A percentile compares a stretch with the other conserved stretches of the same genome.
These are phyloP conservation scores for Fusarium burgessii DNA, from an alignment of 2,329 filamentous ascomycete species.

Conservation along the genomic window DNA sequence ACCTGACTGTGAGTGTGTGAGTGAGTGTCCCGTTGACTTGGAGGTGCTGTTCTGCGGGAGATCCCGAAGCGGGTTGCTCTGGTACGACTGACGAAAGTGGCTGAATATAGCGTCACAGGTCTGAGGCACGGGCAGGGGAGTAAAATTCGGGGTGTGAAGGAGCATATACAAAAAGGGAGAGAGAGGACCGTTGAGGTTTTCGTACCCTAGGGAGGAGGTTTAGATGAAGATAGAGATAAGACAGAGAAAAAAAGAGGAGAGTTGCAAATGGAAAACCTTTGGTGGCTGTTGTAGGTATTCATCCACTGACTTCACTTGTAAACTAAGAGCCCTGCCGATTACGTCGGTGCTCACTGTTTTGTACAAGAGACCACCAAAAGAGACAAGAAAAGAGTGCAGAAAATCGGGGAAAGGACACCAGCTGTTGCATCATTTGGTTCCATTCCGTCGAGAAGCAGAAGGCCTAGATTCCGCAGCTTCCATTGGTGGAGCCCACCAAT, in stretches of 20 bases:
- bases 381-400: slow-evolving; percentile 22
- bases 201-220: neutral
- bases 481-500: slow-evolving; percentile 29
- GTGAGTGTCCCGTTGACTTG: neutral
- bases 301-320: slow-evolving; percentile 1
- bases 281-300: neutral
- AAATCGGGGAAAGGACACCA: slow-evolving; percentile 26
- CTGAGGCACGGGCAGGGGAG: slow-evolving; percentile 28
- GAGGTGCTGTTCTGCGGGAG: slow-evolving; percentile 41
- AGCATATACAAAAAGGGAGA: neutral
- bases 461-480: slow-evolving; percentile 40
- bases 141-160: slow-evolving; percentile 23
- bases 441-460: slow-evolving; percentile 31
- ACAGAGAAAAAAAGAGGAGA: neutral
- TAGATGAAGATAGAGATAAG: neutral
- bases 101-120: slow-evolving; percentile 40
- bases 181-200: slow-evolving; percentile 2
- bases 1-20: neutral
- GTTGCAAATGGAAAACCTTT: slow-evolving; percentile 3
- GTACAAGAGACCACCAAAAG: slow-evolving; percentile 31
- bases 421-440: slow-evolving; percentile 45
- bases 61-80: slow-evolving; percentile 43
- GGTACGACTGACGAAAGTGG: slow-evolving; percentile 48
- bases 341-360: slow-evolving; percentile 42
- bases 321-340: slow-evolving; percentile 31